Evolutionary conservation across 2,329 filamentous ascomycete genomes (phyloP), one percentile per base, ranked within the genome.

Genomic region (Epichloe uncinata): DNA sequence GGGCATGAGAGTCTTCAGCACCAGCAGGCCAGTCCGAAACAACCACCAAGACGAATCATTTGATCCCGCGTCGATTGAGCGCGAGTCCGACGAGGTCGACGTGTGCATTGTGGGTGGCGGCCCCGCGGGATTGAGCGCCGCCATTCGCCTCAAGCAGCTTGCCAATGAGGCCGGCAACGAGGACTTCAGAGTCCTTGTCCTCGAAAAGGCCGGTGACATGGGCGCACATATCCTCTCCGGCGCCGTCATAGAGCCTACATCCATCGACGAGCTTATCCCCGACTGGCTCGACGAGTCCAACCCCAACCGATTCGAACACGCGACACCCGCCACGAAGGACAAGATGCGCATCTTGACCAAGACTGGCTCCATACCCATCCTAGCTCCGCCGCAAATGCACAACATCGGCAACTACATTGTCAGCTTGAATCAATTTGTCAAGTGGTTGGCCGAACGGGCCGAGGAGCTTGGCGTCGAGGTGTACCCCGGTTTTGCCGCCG

Each of bases 321-420:
- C 84, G 52, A 98, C 93, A 1, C 84, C 89, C 18, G 91, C 89
- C 4, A 84, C 79, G 55, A 73, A 72, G 46, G 93, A 98, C 62
- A 84, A 82, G 69, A 95, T 98, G 91, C 84, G 87, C 58, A 96
- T 96, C 69, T 76, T 98, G 53, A 97, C 91, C 44, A 85, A 90
- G 71, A 85, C 75, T 49, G 73, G 74, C 54, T 73, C 89, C 0
- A 80, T 95, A 51, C 87, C 88, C 5, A 73, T 97, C 48, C 93
- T 91, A 1, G 81, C 84, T 12, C 93, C 93, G 42, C 93, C 93
- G 34, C 93, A 97, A 71, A 98, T 98, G 93, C 81, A 90, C 73
- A 98, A 98, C 66, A 80, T 95, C 61, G 93, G 93, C 57, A 98
- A 98, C 70, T 97, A 94, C 67, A 98, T 98, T 57, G 82, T 98